Percentiles rank a stretch among this genome's conserved stretches.
phyloP scores from a whole-genome alignment of 1,284 basidiomycete genomes.

The Xerocomus nothofagi region DNA sequence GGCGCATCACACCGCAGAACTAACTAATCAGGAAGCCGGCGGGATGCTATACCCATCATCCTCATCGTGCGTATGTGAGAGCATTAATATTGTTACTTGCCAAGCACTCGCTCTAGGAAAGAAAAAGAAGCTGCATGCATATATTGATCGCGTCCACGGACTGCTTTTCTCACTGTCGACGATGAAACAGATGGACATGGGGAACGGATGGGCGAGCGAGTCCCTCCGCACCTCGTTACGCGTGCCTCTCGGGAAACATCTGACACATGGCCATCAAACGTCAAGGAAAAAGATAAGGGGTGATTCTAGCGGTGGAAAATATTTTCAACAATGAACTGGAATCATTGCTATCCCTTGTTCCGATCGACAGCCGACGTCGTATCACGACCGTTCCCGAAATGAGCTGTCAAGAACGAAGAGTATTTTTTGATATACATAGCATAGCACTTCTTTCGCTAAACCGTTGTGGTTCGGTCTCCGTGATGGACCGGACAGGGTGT shows the following conservation, averaged over 20 bases:
- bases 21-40: not conserved
- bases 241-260: slow-evolving; percentile 17
- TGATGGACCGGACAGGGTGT: not conserved
- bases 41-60: not conserved
- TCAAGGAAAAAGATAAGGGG: slow-evolving; percentile 19
- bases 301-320: slow-evolving; percentile 13
- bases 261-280: slow-evolving; percentile 34
- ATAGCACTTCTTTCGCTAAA: not conserved
- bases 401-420: slow-evolving; percentile 21
- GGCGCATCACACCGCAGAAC: slow-evolving; percentile 1
- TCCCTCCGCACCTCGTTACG: slow-evolving; percentile 24
- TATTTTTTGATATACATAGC: slow-evolving; percentile 1
- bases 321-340: slow-evolving; percentile 28
- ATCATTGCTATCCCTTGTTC: slow-evolving; percentile 16
- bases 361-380: slow-evolving; percentile 27
- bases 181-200: slow-evolving; percentile 28
- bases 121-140: not conserved
- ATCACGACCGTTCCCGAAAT: slow-evolving; percentile 19
- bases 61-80: slow-evolving; percentile 12
- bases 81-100: not conserved
- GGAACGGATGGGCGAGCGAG: slow-evolving; percentile 12
- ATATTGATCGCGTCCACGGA: too few species aligned
- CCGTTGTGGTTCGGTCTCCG: not conserved
- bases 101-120: too few species aligned
- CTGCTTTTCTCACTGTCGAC: slow-evolving; percentile 13